Evolutionary conservation across 2,329 filamentous ascomycete genomes (phyloP).

Genomic region (Lachnellula arida): DNA sequence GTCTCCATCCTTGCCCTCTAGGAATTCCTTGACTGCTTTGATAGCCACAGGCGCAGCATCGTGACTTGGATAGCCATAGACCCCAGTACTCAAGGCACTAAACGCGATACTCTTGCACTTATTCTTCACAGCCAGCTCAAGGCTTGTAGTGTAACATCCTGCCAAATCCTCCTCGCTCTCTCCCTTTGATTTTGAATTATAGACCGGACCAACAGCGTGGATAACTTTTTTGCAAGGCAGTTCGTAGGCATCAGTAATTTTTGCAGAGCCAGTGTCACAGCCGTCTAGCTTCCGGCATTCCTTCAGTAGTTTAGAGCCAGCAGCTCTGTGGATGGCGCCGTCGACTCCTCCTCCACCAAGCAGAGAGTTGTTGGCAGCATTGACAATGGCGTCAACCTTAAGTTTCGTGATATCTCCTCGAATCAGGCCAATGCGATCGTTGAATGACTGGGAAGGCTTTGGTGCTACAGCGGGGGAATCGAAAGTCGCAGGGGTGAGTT

Average conservation of each 20-base stretch:
- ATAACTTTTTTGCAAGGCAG: slow-evolving; percentile 78
- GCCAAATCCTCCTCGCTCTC: slow-evolving; percentile 45
- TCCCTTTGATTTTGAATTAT: slow-evolving; percentile 41
- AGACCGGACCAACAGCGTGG: slow-evolving; percentile 86
- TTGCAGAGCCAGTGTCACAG: slow-evolving; percentile 73
- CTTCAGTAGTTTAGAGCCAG: slow-evolving; percentile 60
- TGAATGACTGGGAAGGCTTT: slow-evolving; percentile 51
- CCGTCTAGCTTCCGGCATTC: slow-evolving; percentile 71
- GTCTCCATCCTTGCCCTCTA: slow-evolving; percentile 42
- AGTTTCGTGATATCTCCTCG: slow-evolving; percentile 79
- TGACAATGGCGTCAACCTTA: slow-evolving; percentile 78
- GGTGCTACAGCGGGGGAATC: slow-evolving; percentile 19
- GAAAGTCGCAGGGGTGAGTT: slow-evolving; percentile 24
- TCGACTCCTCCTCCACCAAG: slow-evolving; percentile 88
- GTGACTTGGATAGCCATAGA: slow-evolving; percentile 79
- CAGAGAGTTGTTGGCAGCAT: slow-evolving; percentile 78
- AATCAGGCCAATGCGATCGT: slow-evolving; percentile 66
- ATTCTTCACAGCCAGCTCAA: slow-evolving; percentile 67
- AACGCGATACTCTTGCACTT: slow-evolving; percentile 73
- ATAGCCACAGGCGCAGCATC: slow-evolving; percentile 71
- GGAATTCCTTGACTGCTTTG: slow-evolving; percentile 49
- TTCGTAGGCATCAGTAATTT: slow-evolving; percentile 74
- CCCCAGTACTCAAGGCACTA: slow-evolving; percentile 76
- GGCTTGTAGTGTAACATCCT: slow-evolving; percentile 64
- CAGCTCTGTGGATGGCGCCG: slow-evolving; percentile 79